Conservation (phyloP, 2,329 filamentous ascomycete species). For the Huntiella omanensis region DNA sequence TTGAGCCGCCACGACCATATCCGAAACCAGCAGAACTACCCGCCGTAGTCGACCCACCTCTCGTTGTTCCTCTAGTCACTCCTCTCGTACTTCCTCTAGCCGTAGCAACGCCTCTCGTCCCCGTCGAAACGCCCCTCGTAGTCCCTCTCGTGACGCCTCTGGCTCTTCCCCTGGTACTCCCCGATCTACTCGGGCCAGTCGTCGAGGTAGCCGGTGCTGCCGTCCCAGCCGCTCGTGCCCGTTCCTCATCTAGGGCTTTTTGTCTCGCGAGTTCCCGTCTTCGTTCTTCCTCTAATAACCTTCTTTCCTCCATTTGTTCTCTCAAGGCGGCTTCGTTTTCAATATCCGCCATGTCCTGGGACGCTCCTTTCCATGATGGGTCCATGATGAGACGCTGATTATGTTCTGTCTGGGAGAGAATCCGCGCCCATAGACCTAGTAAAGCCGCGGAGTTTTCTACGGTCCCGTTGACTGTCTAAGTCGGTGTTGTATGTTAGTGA, state of each 20-base stretch:
- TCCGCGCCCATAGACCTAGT: slow-evolving; percentile 87
- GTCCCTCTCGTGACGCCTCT: slow-evolving; percentile 9
- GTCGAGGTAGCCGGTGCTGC: no score
- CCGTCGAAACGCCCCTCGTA: neutral
- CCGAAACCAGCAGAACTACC: neutral
- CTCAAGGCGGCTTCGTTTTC: slow-evolving; percentile 60
- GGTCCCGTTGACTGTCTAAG: slow-evolving; percentile 63
- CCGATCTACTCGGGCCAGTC: no score
- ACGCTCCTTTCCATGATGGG: slow-evolving; percentile 75
- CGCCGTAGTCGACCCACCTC: neutral
- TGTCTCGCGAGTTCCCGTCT: slow-evolving; percentile 51
- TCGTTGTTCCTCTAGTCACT: neutral
- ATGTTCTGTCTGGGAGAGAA: slow-evolving; percentile 92
- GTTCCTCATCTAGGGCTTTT: slow-evolving; percentile 42
- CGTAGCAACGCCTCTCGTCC: no score
- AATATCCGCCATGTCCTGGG: slow-evolving; percentile 66
- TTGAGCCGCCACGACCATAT: neutral
- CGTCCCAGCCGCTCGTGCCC: slow-evolving; percentile 17
- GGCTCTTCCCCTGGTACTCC: slow-evolving; percentile 15
- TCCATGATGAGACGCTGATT: slow-evolving; percentile 85
- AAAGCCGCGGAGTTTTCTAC: slow-evolving; percentile 76
- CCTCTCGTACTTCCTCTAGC: neutral
- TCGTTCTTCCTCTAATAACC: slow-evolving; percentile 59
- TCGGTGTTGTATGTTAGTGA: neutral
- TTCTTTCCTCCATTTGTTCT: slow-evolving; percentile 60